A percentile compares a stretch with the other conserved stretches of the same genome.
These are phyloP conservation scores for Lepidium didymum DNA, from an alignment of 345 rosid genomes.

Conservation along the genomic window DNA sequence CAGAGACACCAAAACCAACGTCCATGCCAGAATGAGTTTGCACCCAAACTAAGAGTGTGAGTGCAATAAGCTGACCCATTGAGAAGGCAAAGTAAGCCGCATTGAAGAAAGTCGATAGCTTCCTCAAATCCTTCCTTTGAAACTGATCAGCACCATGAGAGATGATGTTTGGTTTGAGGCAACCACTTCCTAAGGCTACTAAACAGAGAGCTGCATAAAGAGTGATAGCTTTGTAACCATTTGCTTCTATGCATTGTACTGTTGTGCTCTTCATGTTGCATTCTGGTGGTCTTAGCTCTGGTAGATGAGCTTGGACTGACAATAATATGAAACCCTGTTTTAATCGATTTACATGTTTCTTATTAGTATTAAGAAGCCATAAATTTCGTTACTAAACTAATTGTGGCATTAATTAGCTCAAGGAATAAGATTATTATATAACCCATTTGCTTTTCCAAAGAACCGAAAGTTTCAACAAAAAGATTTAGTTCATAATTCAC, in stretches of 20 bases:
- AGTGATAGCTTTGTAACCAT: constrained; percentile 54
- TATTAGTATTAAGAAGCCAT: neutral
- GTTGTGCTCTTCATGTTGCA: constrained; percentile 44
- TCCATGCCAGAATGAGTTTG: constrained; percentile 97
- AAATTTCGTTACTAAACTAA: neutral
- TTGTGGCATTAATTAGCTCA: neutral
- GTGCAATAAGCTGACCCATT: constrained; percentile 71
- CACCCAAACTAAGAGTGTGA: constrained; percentile 84
- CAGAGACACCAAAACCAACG: constrained; percentile 86
- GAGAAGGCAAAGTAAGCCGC: constrained; percentile 88
- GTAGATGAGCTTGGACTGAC: constrained; percentile 86
- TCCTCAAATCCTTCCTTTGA: constrained; percentile 41
- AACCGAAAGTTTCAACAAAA: constrained; percentile 20
- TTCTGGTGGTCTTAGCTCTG: constrained; percentile 71
- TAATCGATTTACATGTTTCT: neutral
- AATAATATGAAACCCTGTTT: constrained; percentile 78
- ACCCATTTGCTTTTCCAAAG: constrained; percentile 24
- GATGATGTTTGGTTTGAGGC: constrained; percentile 93
- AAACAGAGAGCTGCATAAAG: constrained; percentile 69
- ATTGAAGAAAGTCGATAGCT: constrained; percentile 83
- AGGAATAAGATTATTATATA: neutral
- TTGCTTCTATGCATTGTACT: constrained; percentile 52
- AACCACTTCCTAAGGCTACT: constrained; percentile 95
- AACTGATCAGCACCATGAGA: constrained; percentile 94
- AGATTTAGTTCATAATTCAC: neutral